Base-by-base conservation (phyloP, 768 basidiomycete species). In the Agrocybe praecox region DNA sequence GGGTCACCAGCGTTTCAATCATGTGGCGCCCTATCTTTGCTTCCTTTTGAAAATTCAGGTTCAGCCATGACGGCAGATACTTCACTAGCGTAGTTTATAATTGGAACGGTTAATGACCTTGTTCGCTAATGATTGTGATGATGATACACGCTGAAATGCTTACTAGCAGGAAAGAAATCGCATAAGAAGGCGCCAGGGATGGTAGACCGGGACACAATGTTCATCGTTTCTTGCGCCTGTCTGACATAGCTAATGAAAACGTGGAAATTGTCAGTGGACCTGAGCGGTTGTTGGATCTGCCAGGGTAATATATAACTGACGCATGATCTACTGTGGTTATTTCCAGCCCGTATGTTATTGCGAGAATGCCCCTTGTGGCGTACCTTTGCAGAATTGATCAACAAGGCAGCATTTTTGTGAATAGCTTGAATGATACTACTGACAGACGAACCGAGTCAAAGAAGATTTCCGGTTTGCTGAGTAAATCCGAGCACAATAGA, bases 181-280 rank as follows among this genome's bases (percentile, higher is more conserved):
- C 46, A 46, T 21, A 58, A 34, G 40, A 53, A 58, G 24, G 57
- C 57, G 11, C 57, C 57, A 17, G 57, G 57, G 21, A 53, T 58
- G 12, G 51, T 53, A 2, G 57, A 46, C 36, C 46, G 52, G 19
- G 52, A 49, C 11, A 58, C 52, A 40, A 58, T 53, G 18, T 48
- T 42, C 52, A 58, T 53, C 2, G 57, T 58, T n/a, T 42, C 46
- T 23, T 58, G 52, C 11, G 57, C 57, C 9, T 58, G 57, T 4
- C 42, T 36, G 46, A 58, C 52, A 10, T 49, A 54, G 26, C 26
- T 29, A 52, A 49, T 53, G 4, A 29, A 9, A 9, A 29, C 26
- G 26, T 29, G 9, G 26, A 29, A 9, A 29, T 29, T 29, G n/a
- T n/a, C n/a, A n/a, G n/a, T n/a, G n/a, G n/a, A n/a, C n/a, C n/a